Evolutionary conservation across 495 filamentous ascomycete species (phyloP), one percentile per base, ranked within the genome.

Genomic region (Aspergillus saccharolyticus): DNA sequence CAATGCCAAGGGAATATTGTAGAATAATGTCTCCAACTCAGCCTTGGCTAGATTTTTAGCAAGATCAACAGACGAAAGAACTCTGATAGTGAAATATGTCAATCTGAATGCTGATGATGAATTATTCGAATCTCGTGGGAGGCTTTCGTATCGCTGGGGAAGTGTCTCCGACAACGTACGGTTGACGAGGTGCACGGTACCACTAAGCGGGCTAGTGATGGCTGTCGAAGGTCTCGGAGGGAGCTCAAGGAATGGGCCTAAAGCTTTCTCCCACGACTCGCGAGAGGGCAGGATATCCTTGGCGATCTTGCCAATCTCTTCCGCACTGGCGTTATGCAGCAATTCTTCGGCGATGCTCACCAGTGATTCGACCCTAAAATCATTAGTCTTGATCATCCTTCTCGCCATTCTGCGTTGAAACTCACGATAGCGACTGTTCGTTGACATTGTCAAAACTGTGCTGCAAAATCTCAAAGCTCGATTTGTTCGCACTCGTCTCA

Each of bases 21-120:
- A 71, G 54, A 81, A 71, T n/a, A 78, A 53, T 9, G 67, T 71
- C 22, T 73, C 64, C 8, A 73, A 63, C 28, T 70, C 63, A 12
- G 72, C 68, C 7, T 53, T 43, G 44, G 65, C 64, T 17, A 79
- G 59, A n/a, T 70, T 51, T 20, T 56, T 45, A 12, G 60, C 55
- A 12, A 75, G 25, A 14, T 73, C 59, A 21, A 67, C 60, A 8
- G 55, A 66, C 20, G 70, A 71, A 15, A 93, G 57, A 14, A 91
- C 63, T 50, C 75, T 78, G 15, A 78, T 72, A 0, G 81, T 80
- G 69, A 89, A 96, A 44, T 82, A 69, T 17, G 85, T 82, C 74
- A 95, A 85, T 50, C 94, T 78, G 28, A 92, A 81, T 17, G 89
- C 83, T 53, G 81, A 74, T 1, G 90, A 91, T 19, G 83, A 83